Percentiles rank a stretch among this genome's conserved stretches.
Evolutionary conservation across 345 rosid species (phyloP).

Genomic region (Brassica incana): DNA sequence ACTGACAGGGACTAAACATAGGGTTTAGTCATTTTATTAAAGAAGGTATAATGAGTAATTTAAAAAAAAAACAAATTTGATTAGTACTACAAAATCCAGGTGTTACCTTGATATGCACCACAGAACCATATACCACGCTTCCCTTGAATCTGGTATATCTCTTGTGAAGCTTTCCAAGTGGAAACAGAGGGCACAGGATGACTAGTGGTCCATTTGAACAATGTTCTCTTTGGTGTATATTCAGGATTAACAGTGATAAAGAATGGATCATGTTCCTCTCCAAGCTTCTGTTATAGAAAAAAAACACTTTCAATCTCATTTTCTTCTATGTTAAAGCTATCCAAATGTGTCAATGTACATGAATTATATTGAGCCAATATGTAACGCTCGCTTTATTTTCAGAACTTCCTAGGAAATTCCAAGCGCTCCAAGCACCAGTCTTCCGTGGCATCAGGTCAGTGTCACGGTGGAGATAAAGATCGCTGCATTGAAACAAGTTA

Average conservation of each 20-base stretch:
- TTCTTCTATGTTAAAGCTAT: neutral
- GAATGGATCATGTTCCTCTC: conserved; percentile 55
- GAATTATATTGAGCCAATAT: conserved; percentile 81
- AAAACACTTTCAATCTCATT: neutral
- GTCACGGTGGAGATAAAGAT: conserved; percentile 70
- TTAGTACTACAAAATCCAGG: neutral
- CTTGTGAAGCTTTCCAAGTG: conserved; percentile 65
- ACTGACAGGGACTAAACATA: neutral
- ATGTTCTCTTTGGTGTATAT: conserved; percentile 48
- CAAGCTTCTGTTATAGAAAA: conserved; percentile 57
- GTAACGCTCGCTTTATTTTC: conserved; percentile 62
- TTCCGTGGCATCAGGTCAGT: conserved; percentile 67
- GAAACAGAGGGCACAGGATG: conserved; percentile 81
- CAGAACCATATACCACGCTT: conserved; percentile 77
- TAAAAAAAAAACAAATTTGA: neutral
- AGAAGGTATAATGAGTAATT: neutral
- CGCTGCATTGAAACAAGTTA: conserved; percentile 45
- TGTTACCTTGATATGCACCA: conserved; percentile 74
- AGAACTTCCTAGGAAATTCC: conserved; percentile 65
- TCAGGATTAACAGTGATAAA: conserved; percentile 72
- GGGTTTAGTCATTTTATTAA: neutral
- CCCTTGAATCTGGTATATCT: conserved; percentile 66
- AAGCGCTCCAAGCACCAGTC: conserved; percentile 75
- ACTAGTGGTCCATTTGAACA: conserved; percentile 66
- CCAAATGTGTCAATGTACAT: conserved; percentile 41